Evolutionary conservation across 257 asterid species (phyloP).

Genomic region (Buddleja alternifolia): DNA sequence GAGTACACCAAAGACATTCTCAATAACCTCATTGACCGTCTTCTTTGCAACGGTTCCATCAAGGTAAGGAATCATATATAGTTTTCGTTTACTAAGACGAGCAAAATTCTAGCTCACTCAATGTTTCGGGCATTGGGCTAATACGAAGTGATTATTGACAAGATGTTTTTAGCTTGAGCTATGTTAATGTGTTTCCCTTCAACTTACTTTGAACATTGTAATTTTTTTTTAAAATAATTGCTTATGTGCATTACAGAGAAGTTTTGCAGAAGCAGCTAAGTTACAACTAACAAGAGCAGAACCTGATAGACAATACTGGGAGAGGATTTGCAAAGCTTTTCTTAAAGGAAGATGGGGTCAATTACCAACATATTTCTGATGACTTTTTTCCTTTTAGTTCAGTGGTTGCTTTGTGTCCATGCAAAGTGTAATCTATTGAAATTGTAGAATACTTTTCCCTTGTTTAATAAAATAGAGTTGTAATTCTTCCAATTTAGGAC

Average conservation of each 20-base stretch:
- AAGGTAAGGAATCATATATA: conserved; percentile 37
- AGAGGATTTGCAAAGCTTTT: conserved; percentile 60
- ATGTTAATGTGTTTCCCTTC: no score
- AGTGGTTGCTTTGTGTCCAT: background rate
- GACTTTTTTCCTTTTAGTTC: background rate
- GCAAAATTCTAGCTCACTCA: no score
- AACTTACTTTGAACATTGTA: background rate
- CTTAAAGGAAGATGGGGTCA: conserved; percentile 46
- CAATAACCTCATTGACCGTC: conserved; percentile 60
- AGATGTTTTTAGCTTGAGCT: no score
- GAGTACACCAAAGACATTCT: conserved; percentile 79
- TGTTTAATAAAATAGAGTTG: no score
- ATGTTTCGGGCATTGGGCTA: no score
- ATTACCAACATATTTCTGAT: conserved; percentile 14
- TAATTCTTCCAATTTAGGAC: no score
- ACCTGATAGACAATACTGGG: conserved; percentile 59
- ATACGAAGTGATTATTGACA: no score
- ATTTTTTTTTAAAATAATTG: background rate
- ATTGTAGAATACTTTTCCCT: no score
- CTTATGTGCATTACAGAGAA: conserved; percentile 34
- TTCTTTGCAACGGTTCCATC: conserved; percentile 41
- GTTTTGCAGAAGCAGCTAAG: conserved; percentile 56
- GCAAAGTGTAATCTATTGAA: background rate
- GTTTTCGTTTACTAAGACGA: no score
- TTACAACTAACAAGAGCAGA: conserved; percentile 42